Base-by-base conservation (phyloP, 352 stramenopile species). In the Globisporangium viniferum region DNA sequence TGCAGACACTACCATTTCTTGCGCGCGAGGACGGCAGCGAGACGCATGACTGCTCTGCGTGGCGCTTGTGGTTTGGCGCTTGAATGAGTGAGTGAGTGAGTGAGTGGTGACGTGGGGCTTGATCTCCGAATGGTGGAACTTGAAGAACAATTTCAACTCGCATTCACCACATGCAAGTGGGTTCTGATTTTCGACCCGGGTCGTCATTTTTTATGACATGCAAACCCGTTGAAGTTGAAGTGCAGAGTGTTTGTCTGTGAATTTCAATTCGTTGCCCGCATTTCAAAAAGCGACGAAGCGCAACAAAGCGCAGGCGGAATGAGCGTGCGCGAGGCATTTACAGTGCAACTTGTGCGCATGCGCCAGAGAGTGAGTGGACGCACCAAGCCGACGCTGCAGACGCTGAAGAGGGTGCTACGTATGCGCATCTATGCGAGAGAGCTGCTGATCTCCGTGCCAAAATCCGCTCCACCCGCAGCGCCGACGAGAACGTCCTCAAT, bases 1-100 rank as follows among this genome's bases (percentile, higher is more conserved):
- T 53, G 12, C 46, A 20, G 10, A 4, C 22, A 14, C 33, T 31
- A 84, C 79, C 79, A 86, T 67, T 79, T 84, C 62, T 79, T 82
- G 55, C 68, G 75, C 12, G 78, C 41, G 12, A 81, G 63, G 6
- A 72, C 57, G 0, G 70, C 62, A 29, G 59, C 68, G 22, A 64
- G 33, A 27, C 49, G 74, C 59, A 68, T 65, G 29, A 53, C 75
- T 70, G 66, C 72, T 73, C 31, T 56, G 31, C 55, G 54, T 64
- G 22, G 29, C 53, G 54, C 27, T 65, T 66, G 63, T 64, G 64
- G 51, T 31, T 64, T 20, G 31, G 10, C 36, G 0, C n/a, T 54
- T 39, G 59, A 3, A 22, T 31, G 18, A n/a, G 27, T 22, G 46
- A 64, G 5, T 31, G 18, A n/a, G 27, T 22, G 46, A 64, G 5